phyloP scores from a whole-genome alignment of 2,329 filamentous ascomycete genomes.

The Xylariaceae sp. region DNA sequence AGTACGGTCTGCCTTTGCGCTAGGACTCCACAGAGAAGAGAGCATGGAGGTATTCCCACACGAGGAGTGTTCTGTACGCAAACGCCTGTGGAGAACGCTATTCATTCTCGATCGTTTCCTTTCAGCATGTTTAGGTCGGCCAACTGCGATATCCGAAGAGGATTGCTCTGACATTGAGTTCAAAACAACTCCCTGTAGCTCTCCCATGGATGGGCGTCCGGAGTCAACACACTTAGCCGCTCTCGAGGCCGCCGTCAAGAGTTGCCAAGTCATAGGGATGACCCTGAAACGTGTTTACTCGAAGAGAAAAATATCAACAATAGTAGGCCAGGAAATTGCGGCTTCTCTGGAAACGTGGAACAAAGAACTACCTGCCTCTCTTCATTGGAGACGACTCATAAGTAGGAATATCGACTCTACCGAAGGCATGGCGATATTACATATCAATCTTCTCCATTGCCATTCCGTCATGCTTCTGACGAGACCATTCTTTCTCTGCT shows the following conservation, averaged over 20 bases:
- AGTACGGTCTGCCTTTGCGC: slow-evolving; percentile 54
- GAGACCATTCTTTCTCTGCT: slow-evolving; percentile 57
- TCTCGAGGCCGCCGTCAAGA: slow-evolving; percentile 52
- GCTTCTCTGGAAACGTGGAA: slow-evolving; percentile 49
- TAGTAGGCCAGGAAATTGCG: slow-evolving; percentile 52
- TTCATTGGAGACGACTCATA: slow-evolving; percentile 47
- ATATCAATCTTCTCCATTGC: slow-evolving; percentile 56
- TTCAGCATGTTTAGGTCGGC: slow-evolving; percentile 56
- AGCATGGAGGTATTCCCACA: slow-evolving; percentile 48
- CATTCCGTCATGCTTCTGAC: slow-evolving; percentile 59
- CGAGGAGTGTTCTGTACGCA: slow-evolving; percentile 43
- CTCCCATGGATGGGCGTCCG: slow-evolving; percentile 10
- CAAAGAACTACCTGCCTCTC: slow-evolving; percentile 39
- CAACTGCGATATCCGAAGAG: slow-evolving; percentile 55
- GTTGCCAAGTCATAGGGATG: slow-evolving; percentile 51
- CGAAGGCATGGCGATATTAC: slow-evolving; percentile 54
- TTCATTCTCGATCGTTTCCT: slow-evolving; percentile 61
- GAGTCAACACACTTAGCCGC: slow-evolving; percentile 29
- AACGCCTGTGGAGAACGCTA: slow-evolving; percentile 58
- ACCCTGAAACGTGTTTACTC: slow-evolving; percentile 58
- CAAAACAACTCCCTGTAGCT: slow-evolving; percentile 13
- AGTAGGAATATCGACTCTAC: slow-evolving; percentile 37
- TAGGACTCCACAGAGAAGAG: slow-evolving; percentile 58
- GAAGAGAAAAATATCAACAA: slow-evolving; percentile 51
- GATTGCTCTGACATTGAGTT: slow-evolving; percentile 52